phyloP scores from a whole-genome alignment of 75 land plant genomes.

The Pinus albicaulis region DNA sequence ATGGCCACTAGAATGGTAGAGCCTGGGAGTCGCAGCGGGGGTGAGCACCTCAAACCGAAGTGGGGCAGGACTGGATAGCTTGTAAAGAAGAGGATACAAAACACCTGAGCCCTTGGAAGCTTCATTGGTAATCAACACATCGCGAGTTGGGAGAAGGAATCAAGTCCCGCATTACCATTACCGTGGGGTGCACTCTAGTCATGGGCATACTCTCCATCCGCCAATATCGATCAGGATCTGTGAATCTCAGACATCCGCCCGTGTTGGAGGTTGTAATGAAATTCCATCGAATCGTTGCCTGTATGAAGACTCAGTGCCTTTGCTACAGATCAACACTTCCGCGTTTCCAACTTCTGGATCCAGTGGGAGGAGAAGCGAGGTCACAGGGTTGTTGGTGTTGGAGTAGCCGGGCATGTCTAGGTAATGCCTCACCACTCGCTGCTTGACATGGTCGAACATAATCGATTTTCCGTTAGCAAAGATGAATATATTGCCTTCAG shows the following conservation, averaged over 20 bases:
- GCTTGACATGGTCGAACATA: constrained; percentile 35
- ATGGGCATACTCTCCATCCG: constrained; percentile 48
- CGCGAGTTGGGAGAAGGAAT: constrained; percentile 61
- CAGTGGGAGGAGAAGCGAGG: no score
- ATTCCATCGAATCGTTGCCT: constrained; percentile 6
- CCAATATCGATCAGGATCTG: constrained; percentile 8
- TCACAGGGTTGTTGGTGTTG: no score
- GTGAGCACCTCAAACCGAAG: constrained; percentile 27
- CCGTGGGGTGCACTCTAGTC: constrained; percentile 12
- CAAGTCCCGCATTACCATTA: constrained; percentile 90
- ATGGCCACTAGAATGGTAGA: constrained; percentile 64
- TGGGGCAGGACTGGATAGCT: constrained; percentile 15
- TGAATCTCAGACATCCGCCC: constrained; percentile 54
- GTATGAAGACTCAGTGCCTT: constrained; percentile 54
- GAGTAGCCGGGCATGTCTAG: no score
- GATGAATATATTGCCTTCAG: constrained; percentile 76
- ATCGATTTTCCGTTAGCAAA: constrained; percentile 43
- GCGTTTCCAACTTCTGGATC: no score
- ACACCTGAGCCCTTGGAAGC: constrained; percentile 49
- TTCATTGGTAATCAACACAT: constrained; percentile 72
- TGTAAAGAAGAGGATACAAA: constrained; percentile 41
- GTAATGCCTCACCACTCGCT: constrained; percentile 11
- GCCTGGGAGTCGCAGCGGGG: constrained; percentile 31
- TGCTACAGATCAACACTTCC: constrained; percentile 47
- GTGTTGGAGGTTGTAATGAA: constrained; percentile 24